These are phyloP conservation scores for Cercospora nicotianae DNA, from an alignment of 2,329 filamentous ascomycete species.

Conservation along the genomic window DNA sequence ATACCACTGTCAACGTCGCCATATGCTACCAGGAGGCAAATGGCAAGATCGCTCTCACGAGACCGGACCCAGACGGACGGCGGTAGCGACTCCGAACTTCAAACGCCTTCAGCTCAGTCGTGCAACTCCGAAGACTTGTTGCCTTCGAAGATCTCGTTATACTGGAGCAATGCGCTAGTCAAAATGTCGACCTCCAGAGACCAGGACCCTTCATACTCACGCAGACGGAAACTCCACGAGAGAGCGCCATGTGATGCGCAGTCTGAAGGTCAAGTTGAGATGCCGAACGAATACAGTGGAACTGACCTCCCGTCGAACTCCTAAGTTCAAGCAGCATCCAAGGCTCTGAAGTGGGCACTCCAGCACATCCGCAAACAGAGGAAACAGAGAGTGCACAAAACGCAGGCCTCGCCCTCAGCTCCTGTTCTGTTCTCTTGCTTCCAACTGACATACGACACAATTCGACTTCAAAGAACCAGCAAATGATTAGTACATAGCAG, in stretches of 20 bases:
- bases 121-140: background rate
- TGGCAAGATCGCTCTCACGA: background rate
- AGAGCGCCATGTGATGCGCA: background rate
- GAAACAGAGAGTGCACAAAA: background rate
- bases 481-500: background rate
- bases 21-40: background rate
- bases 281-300: background rate
- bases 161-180: background rate
- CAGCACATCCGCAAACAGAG: background rate
- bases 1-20: background rate
- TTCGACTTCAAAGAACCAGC: background rate
- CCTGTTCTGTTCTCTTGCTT: background rate
- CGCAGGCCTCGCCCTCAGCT: background rate
- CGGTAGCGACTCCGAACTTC: background rate
- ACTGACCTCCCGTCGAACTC: background rate
- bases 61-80: background rate
- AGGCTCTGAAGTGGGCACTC: background rate
- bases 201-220: background rate
- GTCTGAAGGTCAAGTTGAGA: background rate
- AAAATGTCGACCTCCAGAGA: background rate
- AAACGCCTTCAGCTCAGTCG: background rate
- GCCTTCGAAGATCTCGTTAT: background rate
- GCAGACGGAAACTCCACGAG: background rate
- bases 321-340: background rate
- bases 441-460: background rate